A percentile compares a stretch with the other conserved stretches of the same genome.
phyloP scores from a whole-genome alignment of 495 filamentous ascomycete species.

The Patellaria atrata region DNA sequence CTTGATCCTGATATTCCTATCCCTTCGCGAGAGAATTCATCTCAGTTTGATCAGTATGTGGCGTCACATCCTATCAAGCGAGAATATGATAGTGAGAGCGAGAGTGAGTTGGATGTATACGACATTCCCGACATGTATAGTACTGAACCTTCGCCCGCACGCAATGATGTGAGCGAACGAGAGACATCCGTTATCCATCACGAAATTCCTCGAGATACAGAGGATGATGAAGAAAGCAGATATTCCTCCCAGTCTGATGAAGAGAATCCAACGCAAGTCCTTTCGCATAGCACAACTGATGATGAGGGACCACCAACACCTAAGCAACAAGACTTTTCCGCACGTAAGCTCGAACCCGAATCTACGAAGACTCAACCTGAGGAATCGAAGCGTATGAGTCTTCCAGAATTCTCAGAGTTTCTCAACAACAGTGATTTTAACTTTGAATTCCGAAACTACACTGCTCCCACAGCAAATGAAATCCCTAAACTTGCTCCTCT shows the following conservation, averaged over 20 bases:
- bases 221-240: slow-evolving; percentile 25
- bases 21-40: slow-evolving; percentile 48
- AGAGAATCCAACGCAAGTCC: slow-evolving; percentile 14
- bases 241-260: slow-evolving; percentile 22
- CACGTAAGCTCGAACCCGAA: slow-evolving; percentile 1
- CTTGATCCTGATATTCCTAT: slow-evolving; percentile 79
- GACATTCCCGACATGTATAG: slow-evolving; percentile 51
- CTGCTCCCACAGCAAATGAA: slow-evolving; percentile 34
- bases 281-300: slow-evolving; percentile 15
- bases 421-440: slow-evolving; percentile 35
- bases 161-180: slow-evolving; percentile 24
- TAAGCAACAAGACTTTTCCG: slow-evolving; percentile 9
- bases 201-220: slow-evolving; percentile 12
- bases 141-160: slow-evolving; percentile 17
- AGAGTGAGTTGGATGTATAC: slow-evolving; percentile 45
- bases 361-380: slow-evolving; percentile 5
- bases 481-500: slow-evolving; percentile 18
- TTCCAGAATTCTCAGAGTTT: slow-evolving; percentile 36
- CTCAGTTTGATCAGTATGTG: slow-evolving; percentile 39
- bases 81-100: slow-evolving; percentile 45
- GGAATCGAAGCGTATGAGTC: slow-evolving; percentile 14
- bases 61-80: slow-evolving; percentile 51
- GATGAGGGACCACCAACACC: slow-evolving; percentile 21
- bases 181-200: slow-evolving; percentile 28
- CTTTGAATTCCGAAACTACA: slow-evolving; percentile 36